Percentiles rank a stretch among this genome's conserved stretches.
Evolutionary conservation across 768 basidiomycete genomes (phyloP).

Genomic region (Myochromella boudieri): DNA sequence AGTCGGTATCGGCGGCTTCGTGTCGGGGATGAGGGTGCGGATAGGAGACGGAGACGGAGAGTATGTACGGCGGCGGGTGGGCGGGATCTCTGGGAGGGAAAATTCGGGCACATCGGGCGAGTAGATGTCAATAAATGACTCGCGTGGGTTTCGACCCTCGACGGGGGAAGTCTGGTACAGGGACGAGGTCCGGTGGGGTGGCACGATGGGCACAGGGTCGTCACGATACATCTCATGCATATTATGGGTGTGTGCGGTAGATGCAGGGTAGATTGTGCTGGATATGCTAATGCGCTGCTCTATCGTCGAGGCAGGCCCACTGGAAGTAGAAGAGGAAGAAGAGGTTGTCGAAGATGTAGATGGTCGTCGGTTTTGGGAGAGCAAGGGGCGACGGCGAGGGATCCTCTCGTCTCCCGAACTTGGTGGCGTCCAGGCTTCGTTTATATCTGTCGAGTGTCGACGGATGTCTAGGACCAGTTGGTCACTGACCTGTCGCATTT

Average conservation of each 20-base stretch:
- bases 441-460: constrained; percentile 11
- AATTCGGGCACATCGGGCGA: constrained; percentile 24
- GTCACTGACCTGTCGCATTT: constrained; percentile 14
- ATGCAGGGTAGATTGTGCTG: constrained; percentile 38
- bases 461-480: constrained; percentile 23
- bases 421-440: background rate
- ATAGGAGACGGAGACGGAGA: constrained; percentile 23
- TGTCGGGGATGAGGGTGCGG: background rate
- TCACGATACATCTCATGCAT: constrained; percentile 27
- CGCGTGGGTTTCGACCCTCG: constrained; percentile 7
- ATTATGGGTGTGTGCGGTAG: constrained; percentile 26
- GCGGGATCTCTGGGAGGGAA: constrained; percentile 18
- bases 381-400: constrained; percentile 27
- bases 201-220: constrained; percentile 24
- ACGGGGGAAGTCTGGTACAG: constrained; percentile 5
- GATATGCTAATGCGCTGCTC: constrained; percentile 43
- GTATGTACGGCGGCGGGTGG: constrained; percentile 23
- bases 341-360: constrained; percentile 24
- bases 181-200: constrained; percentile 14
- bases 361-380: constrained; percentile 29
- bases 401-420: background rate
- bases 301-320: constrained; percentile 31
- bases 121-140: constrained; percentile 35
- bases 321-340: constrained; percentile 27
- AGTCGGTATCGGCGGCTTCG: constrained; percentile 47